Conservation (phyloP, 495 filamentous ascomycete genomes). For the Geopyxis carbonaria region DNA sequence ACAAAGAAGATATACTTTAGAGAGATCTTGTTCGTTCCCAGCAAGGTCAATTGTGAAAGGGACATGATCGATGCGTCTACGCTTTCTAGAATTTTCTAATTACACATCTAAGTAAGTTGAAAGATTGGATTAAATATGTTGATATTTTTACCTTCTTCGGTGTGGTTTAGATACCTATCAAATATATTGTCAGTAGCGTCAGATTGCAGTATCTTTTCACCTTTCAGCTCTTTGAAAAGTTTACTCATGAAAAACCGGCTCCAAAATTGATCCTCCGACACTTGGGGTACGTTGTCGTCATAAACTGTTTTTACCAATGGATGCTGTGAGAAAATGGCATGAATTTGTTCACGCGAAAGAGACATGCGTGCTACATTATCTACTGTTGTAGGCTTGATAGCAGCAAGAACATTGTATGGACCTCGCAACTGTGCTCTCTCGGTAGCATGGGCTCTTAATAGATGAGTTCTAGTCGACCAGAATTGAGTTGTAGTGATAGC, state of each 20-base stretch:
- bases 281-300: slow-evolving; percentile 77
- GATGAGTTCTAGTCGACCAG: slow-evolving; percentile 70
- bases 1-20: slow-evolving; percentile 27
- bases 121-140: too few species aligned
- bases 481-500: slow-evolving; percentile 73
- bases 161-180: slow-evolving; percentile 63
- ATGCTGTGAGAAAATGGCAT: slow-evolving; percentile 82
- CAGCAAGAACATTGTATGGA: slow-evolving; percentile 79
- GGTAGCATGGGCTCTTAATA: slow-evolving; percentile 78
- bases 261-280: slow-evolving; percentile 74
- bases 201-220: slow-evolving; percentile 58
- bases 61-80: slow-evolving; percentile 34
- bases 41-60: slow-evolving; percentile 83
- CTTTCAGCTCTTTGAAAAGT: slow-evolving; percentile 78
- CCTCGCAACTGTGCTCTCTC: slow-evolving; percentile 70
- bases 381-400: slow-evolving; percentile 65
- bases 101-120: not conserved
- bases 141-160: slow-evolving; percentile 35
- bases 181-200: slow-evolving; percentile 59
- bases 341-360: slow-evolving; percentile 80
- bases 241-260: slow-evolving; percentile 76
- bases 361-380: slow-evolving; percentile 63
- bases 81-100: slow-evolving; percentile 19
- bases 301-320: slow-evolving; percentile 80
- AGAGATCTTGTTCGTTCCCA: slow-evolving; percentile 84